phyloP scores from a whole-genome alignment of 768 basidiomycete genomes.

The Hypholoma fasciculare region DNA sequence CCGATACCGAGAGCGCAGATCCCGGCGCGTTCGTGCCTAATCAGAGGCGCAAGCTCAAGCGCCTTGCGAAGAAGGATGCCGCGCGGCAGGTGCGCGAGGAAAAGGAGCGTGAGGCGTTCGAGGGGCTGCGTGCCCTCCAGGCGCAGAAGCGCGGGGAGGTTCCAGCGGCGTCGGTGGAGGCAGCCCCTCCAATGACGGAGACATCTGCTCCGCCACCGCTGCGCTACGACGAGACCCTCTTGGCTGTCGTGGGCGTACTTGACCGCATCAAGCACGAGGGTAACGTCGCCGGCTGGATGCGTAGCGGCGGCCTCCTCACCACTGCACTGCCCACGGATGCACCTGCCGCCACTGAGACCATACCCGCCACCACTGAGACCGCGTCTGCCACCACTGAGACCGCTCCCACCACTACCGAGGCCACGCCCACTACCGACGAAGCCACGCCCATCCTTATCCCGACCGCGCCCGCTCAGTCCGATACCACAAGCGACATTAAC shows the following conservation, averaged over 20 bases:
- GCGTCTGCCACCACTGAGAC: not conserved
- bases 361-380: not conserved
- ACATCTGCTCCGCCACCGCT: not conserved
- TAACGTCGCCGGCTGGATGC: constrained; percentile 72
- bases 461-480: not conserved
- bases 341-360: not conserved
- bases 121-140: not conserved
- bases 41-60: constrained; percentile 12
- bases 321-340: not conserved
- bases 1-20: not conserved
- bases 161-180: not conserved
- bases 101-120: constrained; percentile 13
- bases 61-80: constrained; percentile 10
- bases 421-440: too few species aligned
- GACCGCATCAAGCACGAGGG: constrained; percentile 56
- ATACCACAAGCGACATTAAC: too few species aligned
- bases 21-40: not conserved
- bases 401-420: not conserved
- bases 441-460: too few species aligned
- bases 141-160: not conserved
- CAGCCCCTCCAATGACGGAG: not conserved
- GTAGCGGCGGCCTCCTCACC: constrained; percentile 46
- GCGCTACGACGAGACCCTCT: constrained; percentile 52
- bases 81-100: constrained; percentile 7
- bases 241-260: constrained; percentile 69